Evolutionary conservation across 352 stramenopile species (phyloP).

Genomic region (Phytopythium ostracodes): DNA sequence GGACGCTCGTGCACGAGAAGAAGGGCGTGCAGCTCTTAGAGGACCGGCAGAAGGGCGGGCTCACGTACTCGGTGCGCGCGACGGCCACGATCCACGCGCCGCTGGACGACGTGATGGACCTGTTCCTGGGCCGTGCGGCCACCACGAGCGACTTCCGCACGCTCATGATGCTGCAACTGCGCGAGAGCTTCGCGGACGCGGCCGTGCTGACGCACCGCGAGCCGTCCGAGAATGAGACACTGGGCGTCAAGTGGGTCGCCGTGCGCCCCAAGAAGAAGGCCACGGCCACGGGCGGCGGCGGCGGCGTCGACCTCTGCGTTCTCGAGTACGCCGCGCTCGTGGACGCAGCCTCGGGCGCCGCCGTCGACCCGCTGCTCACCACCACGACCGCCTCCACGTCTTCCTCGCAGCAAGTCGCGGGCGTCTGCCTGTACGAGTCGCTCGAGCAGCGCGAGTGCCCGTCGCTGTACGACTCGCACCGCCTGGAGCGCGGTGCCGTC

Average conservation of each 20-base stretch:
- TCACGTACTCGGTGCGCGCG: slow-evolving; percentile 75
- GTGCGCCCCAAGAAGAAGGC: slow-evolving; percentile 63
- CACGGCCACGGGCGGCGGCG: slow-evolving; percentile 36
- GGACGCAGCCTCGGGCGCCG: slow-evolving; percentile 45
- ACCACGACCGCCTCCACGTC: slow-evolving; percentile 1
- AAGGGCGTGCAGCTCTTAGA: slow-evolving; percentile 65
- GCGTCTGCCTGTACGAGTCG: slow-evolving; percentile 77
- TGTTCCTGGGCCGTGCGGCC: slow-evolving; percentile 47
- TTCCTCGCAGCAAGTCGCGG: slow-evolving; percentile 11
- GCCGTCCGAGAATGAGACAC: slow-evolving; percentile 68
- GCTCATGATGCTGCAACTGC: slow-evolving; percentile 72
- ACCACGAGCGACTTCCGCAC: slow-evolving; percentile 60
- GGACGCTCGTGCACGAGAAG: slow-evolving; percentile 72
- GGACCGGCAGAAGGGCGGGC: slow-evolving; percentile 76
- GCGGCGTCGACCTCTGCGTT: slow-evolving; percentile 57
- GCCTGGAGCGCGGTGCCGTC: slow-evolving; percentile 61
- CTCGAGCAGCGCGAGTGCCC: slow-evolving; percentile 80
- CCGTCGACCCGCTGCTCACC: slow-evolving; percentile 23
- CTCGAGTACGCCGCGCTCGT: slow-evolving; percentile 75
- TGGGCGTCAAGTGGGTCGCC: slow-evolving; percentile 80
- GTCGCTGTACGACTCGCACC: slow-evolving; percentile 64
- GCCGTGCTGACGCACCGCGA: slow-evolving; percentile 73
- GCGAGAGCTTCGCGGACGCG: slow-evolving; percentile 66
- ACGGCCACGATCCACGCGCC: slow-evolving; percentile 48
- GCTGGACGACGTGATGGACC: slow-evolving; percentile 78